Percentiles rank a stretch among this genome's conserved stretches.
These are phyloP conservation scores for Wickerhamomyces ciferrii DNA, from an alignment of 805 yeast genomes.

Conservation along the genomic window DNA sequence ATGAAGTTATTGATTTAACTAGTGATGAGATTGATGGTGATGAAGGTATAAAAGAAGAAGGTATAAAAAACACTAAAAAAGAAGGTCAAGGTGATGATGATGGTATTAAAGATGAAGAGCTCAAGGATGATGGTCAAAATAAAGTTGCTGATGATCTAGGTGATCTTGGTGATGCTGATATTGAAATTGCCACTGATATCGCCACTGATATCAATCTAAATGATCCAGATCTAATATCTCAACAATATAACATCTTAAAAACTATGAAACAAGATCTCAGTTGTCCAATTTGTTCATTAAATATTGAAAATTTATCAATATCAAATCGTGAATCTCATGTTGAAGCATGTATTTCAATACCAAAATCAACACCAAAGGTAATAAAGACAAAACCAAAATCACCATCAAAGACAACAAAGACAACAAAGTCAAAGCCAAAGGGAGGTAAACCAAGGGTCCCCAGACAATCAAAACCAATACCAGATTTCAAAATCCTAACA, in stretches of 20 bases:
- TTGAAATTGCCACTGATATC: no score
- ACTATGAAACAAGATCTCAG: neutral
- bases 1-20: neutral
- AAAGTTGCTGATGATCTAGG: neutral
- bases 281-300: slow-evolving; percentile 50
- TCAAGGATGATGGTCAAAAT: neutral
- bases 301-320: slow-evolving; percentile 33
- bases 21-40: neutral
- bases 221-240: neutral
- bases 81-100: neutral
- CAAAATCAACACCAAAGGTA: slow-evolving; percentile 18
- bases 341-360: slow-evolving; percentile 39
- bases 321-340: slow-evolving; percentile 48
- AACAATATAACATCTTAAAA: neutral
- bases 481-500: slow-evolving; percentile 45
- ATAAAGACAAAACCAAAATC: slow-evolving; percentile 18
- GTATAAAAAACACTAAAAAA: no score
- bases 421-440: slow-evolving; percentile 29
- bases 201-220: no score
- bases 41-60: neutral
- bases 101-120: neutral
- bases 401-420: no score
- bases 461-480: slow-evolving; percentile 22
- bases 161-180: no score
- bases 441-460: slow-evolving; percentile 22